Conservation (phyloP, 129 eudicot species). For the Helianthus annuus region HanXRQr2.0-SUNRISE NC_035444.2:16783621-16784120, state of each 20-base stretch:
- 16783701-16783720: too few relatives aligned
- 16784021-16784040: conserved; percentile 25
- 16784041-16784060: conserved; percentile 24
- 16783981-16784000: conserved; percentile 10
- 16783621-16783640: too few relatives aligned
- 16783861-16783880: background rate
- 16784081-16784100: conserved; percentile 51
- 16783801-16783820: background rate
- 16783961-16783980: conserved; percentile 29
- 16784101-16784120: conserved; percentile 38
- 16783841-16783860: conserved; percentile 25
- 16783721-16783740: too few relatives aligned
- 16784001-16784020: conserved; percentile 17
- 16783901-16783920: conserved; percentile 21
- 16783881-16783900: background rate
- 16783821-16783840: conserved; percentile 23
- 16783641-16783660: too few relatives aligned
- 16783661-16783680: too few relatives aligned
- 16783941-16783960: conserved; percentile 24
- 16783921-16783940: conserved; percentile 15
- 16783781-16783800: too few relatives aligned
- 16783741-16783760: too few relatives aligned
- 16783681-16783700: too few relatives aligned
- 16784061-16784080: conserved; percentile 49
- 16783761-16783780: too few relatives aligned